Evolutionary conservation across 176 grass and related monocot genomes (phyloP).

Genomic region (Zoysia pacifica): DNA sequence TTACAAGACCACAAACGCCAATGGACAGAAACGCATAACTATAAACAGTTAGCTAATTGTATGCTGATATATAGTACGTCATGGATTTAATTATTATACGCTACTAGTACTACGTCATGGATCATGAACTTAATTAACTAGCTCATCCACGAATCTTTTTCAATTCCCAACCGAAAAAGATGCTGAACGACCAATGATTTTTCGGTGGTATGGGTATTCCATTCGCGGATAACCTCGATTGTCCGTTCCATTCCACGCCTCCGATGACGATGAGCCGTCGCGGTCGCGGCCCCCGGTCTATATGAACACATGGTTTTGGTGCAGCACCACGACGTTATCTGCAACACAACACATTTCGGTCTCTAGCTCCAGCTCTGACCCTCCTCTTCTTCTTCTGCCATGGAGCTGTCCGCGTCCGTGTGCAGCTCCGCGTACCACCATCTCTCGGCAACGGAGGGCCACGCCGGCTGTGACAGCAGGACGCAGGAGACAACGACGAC

Average conservation of each 20-base stretch:
- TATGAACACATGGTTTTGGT: slow-evolving; percentile 17
- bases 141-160: neutral
- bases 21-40: neutral
- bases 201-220: no score
- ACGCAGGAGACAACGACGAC: neutral
- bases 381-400: neutral
- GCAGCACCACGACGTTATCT: neutral
- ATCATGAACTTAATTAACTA: neutral
- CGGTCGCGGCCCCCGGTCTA: slow-evolving; percentile 7
- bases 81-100: no score
- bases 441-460: slow-evolving; percentile 6
- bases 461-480: no score
- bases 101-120: neutral
- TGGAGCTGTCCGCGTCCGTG: slow-evolving; percentile 47
- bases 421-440: slow-evolving; percentile 44
- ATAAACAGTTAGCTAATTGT: neutral
- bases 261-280: slow-evolving; percentile 25
- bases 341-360: neutral
- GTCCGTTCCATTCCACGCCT: slow-evolving; percentile 1
- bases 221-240: slow-evolving; percentile 1
- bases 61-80: no score
- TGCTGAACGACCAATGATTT: slow-evolving; percentile 4
- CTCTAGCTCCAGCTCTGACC: neutral
- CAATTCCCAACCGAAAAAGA: neutral
- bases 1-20: neutral